These are phyloP conservation scores for Ilex paraguariensis DNA, from an alignment of 305 asterid genomes.

Conservation along the genomic window DNA sequence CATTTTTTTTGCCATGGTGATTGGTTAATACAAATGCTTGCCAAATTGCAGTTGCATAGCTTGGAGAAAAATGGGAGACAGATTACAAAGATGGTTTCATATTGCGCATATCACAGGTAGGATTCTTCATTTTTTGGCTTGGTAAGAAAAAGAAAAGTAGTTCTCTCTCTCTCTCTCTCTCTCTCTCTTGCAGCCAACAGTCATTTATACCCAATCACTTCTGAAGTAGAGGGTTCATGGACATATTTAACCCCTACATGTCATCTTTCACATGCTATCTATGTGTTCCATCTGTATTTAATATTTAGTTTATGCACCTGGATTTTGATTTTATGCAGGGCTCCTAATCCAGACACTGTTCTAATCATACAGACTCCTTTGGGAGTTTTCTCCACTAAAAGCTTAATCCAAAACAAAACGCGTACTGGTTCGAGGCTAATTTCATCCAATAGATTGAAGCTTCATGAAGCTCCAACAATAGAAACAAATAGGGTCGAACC, in stretches of 20 bases:
- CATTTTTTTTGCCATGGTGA: too few relatives aligned
- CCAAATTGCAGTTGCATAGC: constrained; percentile 81
- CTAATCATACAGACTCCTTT: constrained; percentile 85
- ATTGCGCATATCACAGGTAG: constrained; percentile 97
- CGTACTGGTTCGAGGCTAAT: constrained; percentile 64
- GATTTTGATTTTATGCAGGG: constrained; percentile 36
- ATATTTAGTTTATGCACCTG: too few relatives aligned
- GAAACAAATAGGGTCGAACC: constrained; percentile 65
- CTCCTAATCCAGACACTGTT: constrained; percentile 94
- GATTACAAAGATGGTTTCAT: constrained; percentile 87
- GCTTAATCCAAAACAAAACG: constrained; percentile 71
- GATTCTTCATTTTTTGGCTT: constrained; percentile 3
- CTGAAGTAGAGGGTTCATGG: too few relatives aligned
- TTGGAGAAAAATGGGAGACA: constrained; percentile 95
- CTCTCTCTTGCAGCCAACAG: too few relatives aligned
- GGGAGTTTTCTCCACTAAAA: constrained; percentile 74
- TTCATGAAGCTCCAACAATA: constrained; percentile 50
- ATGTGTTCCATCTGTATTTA: too few relatives aligned
- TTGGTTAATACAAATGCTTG: constrained; percentile 10
- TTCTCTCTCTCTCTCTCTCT: too few relatives aligned
- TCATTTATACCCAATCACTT: too few relatives aligned
- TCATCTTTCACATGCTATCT: too few relatives aligned
- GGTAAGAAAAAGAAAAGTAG: constrained; percentile 5
- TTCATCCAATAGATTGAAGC: constrained; percentile 58
- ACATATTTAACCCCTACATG: too few relatives aligned